Conservation (phyloP, 2,329 filamentous ascomycete genomes). For the Graphilbum ipis-grandicollis region DNA sequence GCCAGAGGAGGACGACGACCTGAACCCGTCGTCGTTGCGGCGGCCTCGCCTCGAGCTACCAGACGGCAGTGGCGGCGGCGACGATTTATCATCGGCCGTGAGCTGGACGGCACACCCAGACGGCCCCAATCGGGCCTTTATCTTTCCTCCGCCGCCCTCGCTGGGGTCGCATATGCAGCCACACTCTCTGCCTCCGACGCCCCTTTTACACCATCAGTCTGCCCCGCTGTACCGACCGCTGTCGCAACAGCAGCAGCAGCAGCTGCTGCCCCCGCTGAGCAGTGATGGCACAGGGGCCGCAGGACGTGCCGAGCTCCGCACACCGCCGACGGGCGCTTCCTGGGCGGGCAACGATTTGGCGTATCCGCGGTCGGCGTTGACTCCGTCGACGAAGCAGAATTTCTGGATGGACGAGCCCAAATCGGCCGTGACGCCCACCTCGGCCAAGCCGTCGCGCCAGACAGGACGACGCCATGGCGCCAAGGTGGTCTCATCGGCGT, state of each 20-base stretch:
- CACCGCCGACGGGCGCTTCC: slow-evolving; percentile 17
- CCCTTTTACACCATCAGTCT: neutral
- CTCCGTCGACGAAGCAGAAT: slow-evolving; percentile 36
- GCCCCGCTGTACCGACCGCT: neutral
- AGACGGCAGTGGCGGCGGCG: slow-evolving; percentile 5
- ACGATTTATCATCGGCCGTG: slow-evolving; percentile 34
- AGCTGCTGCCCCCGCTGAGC: too few relatives aligned
- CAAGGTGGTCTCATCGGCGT: slow-evolving; percentile 75
- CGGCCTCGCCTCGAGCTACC: slow-evolving; percentile 39
- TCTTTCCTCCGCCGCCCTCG: slow-evolving; percentile 16
- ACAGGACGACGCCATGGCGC: slow-evolving; percentile 54
- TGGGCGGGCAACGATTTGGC: slow-evolving; percentile 34
- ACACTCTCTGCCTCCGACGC: neutral
- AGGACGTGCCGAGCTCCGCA: slow-evolving; percentile 13
- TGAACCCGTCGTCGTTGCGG: slow-evolving; percentile 34
- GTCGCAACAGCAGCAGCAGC: neutral
- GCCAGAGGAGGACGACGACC: slow-evolving; percentile 36
- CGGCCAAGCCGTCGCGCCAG: slow-evolving; percentile 26
- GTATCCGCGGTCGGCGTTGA: slow-evolving; percentile 65
- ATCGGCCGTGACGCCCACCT: slow-evolving; percentile 52
- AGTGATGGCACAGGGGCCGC: too few relatives aligned
- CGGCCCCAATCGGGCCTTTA: slow-evolving; percentile 9
- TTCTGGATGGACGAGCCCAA: slow-evolving; percentile 53
- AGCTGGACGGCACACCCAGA: slow-evolving; percentile 30
- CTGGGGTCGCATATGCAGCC: too few relatives aligned